Base-by-base conservation (phyloP, 352 stramenopile genomes). In the Phytopythium delawarense region DNA sequence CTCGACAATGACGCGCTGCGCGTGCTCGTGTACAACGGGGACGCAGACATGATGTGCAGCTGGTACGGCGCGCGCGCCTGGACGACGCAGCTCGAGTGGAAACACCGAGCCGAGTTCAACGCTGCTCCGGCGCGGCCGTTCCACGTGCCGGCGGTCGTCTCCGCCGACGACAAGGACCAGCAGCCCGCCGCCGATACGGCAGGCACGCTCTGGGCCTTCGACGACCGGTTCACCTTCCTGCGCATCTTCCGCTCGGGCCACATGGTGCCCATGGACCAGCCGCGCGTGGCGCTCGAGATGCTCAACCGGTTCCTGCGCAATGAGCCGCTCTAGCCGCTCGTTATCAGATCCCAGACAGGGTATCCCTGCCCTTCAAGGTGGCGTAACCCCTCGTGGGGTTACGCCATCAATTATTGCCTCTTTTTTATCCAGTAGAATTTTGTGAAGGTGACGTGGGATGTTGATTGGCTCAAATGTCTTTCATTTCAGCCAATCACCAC, bases 221-320 rank as follows among this genome's bases (percentile, higher is more conserved):
- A 67, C 20, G 69, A 74, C 37, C 61, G 58, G 25, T 67, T 88
- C 25, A 69, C 68, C 21, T 88, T 87, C 51, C 6, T 90, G 23
- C 73, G 80, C 30, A 61, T 90, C 16, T 86, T 72, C 58, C 63
- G 78, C 32, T 58, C 80, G 1, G 78, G 78, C 2, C 80, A 88
- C 57, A 76, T 84, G 70, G 78, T 87, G 13, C 70, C 78, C 7
- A 70, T 50, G 44, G 72, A 88, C 50, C 73, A 88, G 62, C 78
- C 81, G 7, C 61, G 54, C 4, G 62, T 76, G 1, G 57, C 77
- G 48, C 61, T 86, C 23, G 73, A 69, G 56, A 84, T 89, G 75
- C 69, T 91, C 52, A 76, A 80, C 46, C 62, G 65, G 48, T 89
- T 92, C 76, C 70, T 92, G 25, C 65, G 69, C 9, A 69, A 71